Base-by-base conservation (phyloP, 2,329 filamentous ascomycete genomes). In the Periconia macrospinosa region DNA sequence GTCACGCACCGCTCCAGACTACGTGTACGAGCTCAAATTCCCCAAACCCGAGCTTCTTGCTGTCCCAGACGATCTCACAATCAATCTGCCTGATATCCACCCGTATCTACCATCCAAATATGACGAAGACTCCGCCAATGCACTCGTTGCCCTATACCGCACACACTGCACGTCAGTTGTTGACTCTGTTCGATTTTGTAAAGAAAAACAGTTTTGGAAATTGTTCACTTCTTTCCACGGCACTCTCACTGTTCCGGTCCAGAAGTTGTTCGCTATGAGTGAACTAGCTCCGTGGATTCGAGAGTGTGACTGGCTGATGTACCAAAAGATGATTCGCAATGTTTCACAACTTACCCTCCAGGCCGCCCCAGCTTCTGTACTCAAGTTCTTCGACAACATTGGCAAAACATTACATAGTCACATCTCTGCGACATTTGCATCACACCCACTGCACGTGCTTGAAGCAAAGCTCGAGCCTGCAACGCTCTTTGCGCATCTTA, bases 121-220 rank as follows among this genome's bases (percentile, higher is more conserved):
- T 7, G 94, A 99, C 71, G 80, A 84, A 1, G 93, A 97, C 68
- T 89, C 92, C 8, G 92, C 92, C 23, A 90, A 90, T 65, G 92
- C 92, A 3, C 79, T 99, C 19, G 86, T 86, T 37, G 92, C 93
- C 5, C 81, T 97, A 20, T 99, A 99, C 70, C 86, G 92, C 47
- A 94, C 93, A 2, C 93, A 97, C 70, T 96, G 92, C 72, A 97
- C 94, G 14, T 97, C 92, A 1, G 83, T 99, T 6, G 89, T 99
- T 30, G 94, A 99, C 74, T 93, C 91, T 64, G 92, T 99, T 57
- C 89, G 94, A 30, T 97, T 91, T 73, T 97, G 93, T 81, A 95
- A 94, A 69, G 91, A 97, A 74, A 96, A 96, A 76, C 93, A 92
- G 7, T 96, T 99, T 72, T 96, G 96, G 71, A 91, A 95, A 61